Base-by-base conservation (phyloP, 2,329 filamentous ascomycete genomes). In the Ophiostoma ulmi region DNA sequence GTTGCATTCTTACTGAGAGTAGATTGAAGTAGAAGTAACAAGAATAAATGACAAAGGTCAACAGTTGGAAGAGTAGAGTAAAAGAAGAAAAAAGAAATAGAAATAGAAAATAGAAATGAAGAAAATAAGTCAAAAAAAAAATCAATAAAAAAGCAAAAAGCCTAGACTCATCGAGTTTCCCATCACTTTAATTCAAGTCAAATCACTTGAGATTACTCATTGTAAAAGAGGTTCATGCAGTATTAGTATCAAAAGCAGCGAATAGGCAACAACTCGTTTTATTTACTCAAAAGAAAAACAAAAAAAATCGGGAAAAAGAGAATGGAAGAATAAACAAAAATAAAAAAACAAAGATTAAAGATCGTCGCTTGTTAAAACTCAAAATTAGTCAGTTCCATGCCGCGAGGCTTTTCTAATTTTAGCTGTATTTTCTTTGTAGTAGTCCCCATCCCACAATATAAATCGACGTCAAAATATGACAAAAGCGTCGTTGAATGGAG, bases 401-500 rank as follows among this genome's bases (percentile, higher is more conserved):
- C 11, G 58, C 20, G 20, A 64, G 20, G 35, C 31, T 5, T 36
- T 7, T 38, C 61, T 38, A 38, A 17, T 63, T 63, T 38, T n/a
- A 64, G 35, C 35, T 64, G 61, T 39, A 64, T 38, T 64, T n/a
- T 35, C 20, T 1, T 38, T 7, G 35, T 38, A 39, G 17, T n/a
- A 20, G 14, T 63, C 10, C 17, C 11, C 17, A 10, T n/a, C 10
- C 35, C 20, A n/a, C 35, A 11, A 20, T 38, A 38, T 64, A 38
- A 64, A 38, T 22, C 35, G 20, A 64, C 58, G 58, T 26, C 38
- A 5, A 38, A 8, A 36, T 35, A 36, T 20, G n/a, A 35, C 61
- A 52, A 71, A 68, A 61, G 26, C 63, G 38, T 48, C 44, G 39
- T 10, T 26, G 13, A 58, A 8, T 58, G 31, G 11, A 55, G 52